Evolutionary conservation across 2,329 filamentous ascomycete species (phyloP), one percentile per base, ranked within the genome.

Genomic region (Rhytidhysteron rufulum): DNA sequence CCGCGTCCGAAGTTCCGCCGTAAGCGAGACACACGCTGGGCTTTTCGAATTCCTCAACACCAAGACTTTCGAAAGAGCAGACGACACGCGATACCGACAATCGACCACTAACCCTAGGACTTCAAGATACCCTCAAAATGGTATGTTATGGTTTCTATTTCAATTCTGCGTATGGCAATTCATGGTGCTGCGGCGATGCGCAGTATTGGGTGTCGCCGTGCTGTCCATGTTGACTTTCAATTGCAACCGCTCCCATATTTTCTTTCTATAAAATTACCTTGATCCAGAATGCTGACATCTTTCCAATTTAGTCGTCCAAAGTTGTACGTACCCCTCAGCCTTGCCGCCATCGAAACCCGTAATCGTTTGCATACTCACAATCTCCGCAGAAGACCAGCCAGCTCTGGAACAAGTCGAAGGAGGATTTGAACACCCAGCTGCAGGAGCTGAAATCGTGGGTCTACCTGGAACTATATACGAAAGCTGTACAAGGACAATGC

Each of bases 401-500:
- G 78, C 88, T 98, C 75, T 97, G 93, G 93, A 83, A 82, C 79
- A 98, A 98, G 88, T 90, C 82, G 85, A 97, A 97, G 85, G 88
- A 95, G 69, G 94, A 98, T 67, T 82, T 98, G 74, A 82, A 82
- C 50, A 96, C 87, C 83, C 85, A 65, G 58, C 52, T 65, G 55
- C 41, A 53, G 42, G 60, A 63, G 48, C 50, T 65, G 50, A 65
- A 65, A 53, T 56, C 61, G 60, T 65, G 52, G 38, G 61, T 65
- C 40, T 41, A 41, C 48, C 41, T 17, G 36, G 11, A 10, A 31
- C 16, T 27, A 43, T 31, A 17, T 24, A 27, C 8, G 13, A 33
- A n/a, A 37, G 17, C 19, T n/a, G 17, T 11, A 38, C 15, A 48
- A 19, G 41, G 15, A 38, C 41, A 37, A 45, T 57, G 46, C 60